A percentile compares a stretch with the other conserved stretches of the same genome.
phyloP scores from a whole-genome alignment of 345 rosid species.

The Turnera subulata region DNA sequence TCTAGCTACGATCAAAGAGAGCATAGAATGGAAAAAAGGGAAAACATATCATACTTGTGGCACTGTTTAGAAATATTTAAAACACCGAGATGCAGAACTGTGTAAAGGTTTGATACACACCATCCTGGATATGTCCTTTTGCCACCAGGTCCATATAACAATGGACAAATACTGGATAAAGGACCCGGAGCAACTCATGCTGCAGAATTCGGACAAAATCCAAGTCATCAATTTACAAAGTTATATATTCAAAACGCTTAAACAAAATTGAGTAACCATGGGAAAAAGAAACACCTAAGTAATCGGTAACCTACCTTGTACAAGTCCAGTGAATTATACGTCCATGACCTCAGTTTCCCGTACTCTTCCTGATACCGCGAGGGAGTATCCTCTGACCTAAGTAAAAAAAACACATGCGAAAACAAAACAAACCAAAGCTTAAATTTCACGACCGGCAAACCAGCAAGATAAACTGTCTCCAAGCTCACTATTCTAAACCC shows the following conservation, averaged over 20 bases:
- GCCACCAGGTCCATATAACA: constrained; percentile 92
- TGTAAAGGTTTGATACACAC: constrained; percentile 35
- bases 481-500: too few relatives aligned
- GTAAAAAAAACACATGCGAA: neutral
- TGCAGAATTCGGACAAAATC: constrained; percentile 35
- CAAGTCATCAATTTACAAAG: neutral
- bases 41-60: neutral
- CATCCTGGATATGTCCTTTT: constrained; percentile 74
- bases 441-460: neutral
- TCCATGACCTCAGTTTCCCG: constrained; percentile 82
- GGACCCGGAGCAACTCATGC: constrained; percentile 94
- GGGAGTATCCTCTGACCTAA: constrained; percentile 64
- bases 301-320: constrained; percentile 53
- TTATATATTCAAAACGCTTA: neutral
- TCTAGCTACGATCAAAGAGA: constrained; percentile 43
- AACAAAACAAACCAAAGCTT: neutral
- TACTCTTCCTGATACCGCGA: constrained; percentile 65
- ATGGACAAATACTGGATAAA: constrained; percentile 92
- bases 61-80: neutral
- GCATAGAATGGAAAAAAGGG: neutral
- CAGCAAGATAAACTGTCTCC: neutral
- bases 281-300: neutral
- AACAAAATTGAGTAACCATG: neutral
- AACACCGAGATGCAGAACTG: neutral
- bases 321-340: constrained; percentile 70